Percentiles rank a stretch among this genome's conserved stretches.
Conservation (phyloP, 345 rosid genomes). For the Eucalyptus pauciflora region DNA sequence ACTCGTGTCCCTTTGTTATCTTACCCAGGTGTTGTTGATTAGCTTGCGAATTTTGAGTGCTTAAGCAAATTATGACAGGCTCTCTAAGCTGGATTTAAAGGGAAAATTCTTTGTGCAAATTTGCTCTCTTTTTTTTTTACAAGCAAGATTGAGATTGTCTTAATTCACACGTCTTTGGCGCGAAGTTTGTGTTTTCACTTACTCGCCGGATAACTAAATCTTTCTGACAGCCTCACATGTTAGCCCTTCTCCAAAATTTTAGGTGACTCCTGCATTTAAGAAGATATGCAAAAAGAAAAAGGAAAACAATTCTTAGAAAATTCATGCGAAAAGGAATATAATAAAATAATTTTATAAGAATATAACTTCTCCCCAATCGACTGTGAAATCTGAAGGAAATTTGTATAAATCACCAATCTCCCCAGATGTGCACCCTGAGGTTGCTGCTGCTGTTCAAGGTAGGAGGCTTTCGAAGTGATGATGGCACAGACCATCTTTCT, state of each 20-base stretch:
- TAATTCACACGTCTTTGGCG: background rate
- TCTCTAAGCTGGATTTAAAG: background rate
- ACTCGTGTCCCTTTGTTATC: background rate
- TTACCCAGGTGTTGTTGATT: background rate
- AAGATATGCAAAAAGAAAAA: background rate
- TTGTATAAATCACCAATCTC: background rate
- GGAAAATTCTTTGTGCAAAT: background rate
- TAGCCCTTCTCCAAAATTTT: background rate
- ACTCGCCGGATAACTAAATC: background rate
- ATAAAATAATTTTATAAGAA: background rate
- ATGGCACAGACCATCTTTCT: slow-evolving; percentile 4
- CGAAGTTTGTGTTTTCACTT: background rate
- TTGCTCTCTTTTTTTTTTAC: background rate
- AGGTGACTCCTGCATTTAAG: background rate
- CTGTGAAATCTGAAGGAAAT: background rate
- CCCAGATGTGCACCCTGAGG: background rate
- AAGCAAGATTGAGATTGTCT: background rate
- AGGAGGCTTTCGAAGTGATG: slow-evolving; percentile 10
- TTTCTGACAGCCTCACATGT: background rate
- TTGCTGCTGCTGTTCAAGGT: slow-evolving; percentile 14
- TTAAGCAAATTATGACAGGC: background rate
- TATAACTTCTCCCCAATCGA: background rate
- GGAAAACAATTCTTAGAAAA: background rate
- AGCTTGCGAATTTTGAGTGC: background rate
- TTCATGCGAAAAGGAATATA: background rate